Evolutionary conservation across 2,329 filamentous ascomycete genomes (phyloP), one percentile per base, ranked within the genome.

Genomic region (Aspergillus luchuensis): DNA sequence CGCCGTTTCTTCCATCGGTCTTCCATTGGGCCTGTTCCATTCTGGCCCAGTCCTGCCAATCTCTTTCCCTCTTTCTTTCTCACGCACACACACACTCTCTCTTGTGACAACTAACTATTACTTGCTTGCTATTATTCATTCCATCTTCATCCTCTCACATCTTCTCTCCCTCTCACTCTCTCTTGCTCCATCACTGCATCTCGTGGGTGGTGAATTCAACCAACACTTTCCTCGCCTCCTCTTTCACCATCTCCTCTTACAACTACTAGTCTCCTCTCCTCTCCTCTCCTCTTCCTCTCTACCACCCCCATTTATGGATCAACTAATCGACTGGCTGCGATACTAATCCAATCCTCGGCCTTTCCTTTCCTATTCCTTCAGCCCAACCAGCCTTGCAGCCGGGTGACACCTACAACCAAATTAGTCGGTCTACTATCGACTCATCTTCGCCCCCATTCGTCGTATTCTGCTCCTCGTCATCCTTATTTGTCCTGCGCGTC

Each of bases 221-320:
- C 49, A 15, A 30, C 39, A 19, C 10, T 41, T 25, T 49, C 39
- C 38, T 50, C n/a, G 33, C 50, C 21, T 48, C 36, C 38, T 13
- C 33, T 28, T 28, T 53, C 11, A 17, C 55, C 15, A 47, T 8
- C 30, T 49, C 30, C 45, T 53, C 36, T 47, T 39, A 54, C 51
- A 38, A 11, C 23, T n/a, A 17, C n/a, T 19, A 15, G 21, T 56
- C 36, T 43, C 48, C 48, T 38, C 17, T 19, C 7, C 25, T 25
- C 25, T 25, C 25, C 7, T 25, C 25, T 25, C 25, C 25, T 25
- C 25, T 28, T 6, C 21, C 41, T 23, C 38, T 58, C 39, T 36
- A 19, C 61, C 47, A 25, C 52, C 52, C 30, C 36, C 43, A 45
- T 59, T 43, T 51, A 57, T 51, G 48, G 51, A 51, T 61, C 50